These are phyloP conservation scores for Vaccinium corymbosum DNA, from an alignment of 148 eudicot genomes.

Conservation along the genomic window DNA sequence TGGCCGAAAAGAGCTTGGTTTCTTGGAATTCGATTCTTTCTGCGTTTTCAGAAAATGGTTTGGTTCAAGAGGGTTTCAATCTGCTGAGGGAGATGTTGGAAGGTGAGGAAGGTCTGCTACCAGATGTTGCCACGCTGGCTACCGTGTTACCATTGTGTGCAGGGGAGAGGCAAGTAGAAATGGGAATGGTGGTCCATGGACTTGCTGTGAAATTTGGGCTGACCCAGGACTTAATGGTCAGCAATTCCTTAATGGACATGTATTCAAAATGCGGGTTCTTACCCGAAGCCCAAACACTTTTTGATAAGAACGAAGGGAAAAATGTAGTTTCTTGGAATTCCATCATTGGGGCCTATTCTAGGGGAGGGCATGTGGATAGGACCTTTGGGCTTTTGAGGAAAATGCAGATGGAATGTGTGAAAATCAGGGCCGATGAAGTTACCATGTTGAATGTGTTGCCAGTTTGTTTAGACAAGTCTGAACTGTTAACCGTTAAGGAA, in stretches of 20 bases:
- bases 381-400: slow-evolving; percentile 38
- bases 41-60: slow-evolving; percentile 42
- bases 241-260: slow-evolving; percentile 64
- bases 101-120: slow-evolving; percentile 28
- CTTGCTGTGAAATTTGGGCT: slow-evolving; percentile 51
- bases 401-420: slow-evolving; percentile 31
- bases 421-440: slow-evolving; percentile 37
- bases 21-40: slow-evolving; percentile 64
- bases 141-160: slow-evolving; percentile 55
- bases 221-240: slow-evolving; percentile 37
- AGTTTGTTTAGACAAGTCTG: slow-evolving; percentile 32
- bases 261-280: slow-evolving; percentile 56
- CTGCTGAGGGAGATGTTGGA: slow-evolving; percentile 34
- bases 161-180: slow-evolving; percentile 29
- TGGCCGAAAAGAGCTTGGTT: slow-evolving; percentile 54
- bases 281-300: slow-evolving; percentile 33
- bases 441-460: slow-evolving; percentile 54
- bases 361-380: slow-evolving; percentile 26
- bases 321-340: slow-evolving; percentile 68
- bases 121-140: slow-evolving; percentile 56
- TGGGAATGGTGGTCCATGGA: slow-evolving; percentile 49
- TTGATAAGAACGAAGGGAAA: slow-evolving; percentile 35
- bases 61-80: slow-evolving; percentile 27
- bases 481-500: slow-evolving; percentile 46
- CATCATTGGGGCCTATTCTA: slow-evolving; percentile 47